phyloP scores from a whole-genome alignment of 805 yeast species.

The Zygosaccharomyces pseudorouxii region DNA sequence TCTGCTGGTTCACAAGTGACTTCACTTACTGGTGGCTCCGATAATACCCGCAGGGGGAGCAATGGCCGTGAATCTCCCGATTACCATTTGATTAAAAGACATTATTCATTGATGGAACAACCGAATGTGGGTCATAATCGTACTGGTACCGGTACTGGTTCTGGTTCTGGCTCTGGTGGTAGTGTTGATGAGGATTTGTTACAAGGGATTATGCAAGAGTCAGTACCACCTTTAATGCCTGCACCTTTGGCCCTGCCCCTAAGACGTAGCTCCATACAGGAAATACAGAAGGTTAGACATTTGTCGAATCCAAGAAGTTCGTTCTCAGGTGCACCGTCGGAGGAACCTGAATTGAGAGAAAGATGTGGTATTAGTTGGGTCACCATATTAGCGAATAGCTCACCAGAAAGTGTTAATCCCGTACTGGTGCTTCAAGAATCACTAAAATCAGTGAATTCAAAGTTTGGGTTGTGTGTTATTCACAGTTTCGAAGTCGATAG shows the following conservation, averaged over 20 bases:
- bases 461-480: slow-evolving; percentile 25
- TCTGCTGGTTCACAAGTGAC: not conserved
- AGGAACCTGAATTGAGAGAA: slow-evolving; percentile 17
- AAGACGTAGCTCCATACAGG: slow-evolving; percentile 32
- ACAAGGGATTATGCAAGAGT: not conserved
- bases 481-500: slow-evolving; percentile 19
- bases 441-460: slow-evolving; percentile 20
- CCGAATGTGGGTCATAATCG: not conserved
- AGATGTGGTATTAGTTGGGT: slow-evolving; percentile 27
- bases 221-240: slow-evolving; percentile 3
- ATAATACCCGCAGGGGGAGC: not conserved
- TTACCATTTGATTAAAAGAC: slow-evolving; percentile 26
- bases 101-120: slow-evolving; percentile 26
- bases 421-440: slow-evolving; percentile 27
- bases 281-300: slow-evolving; percentile 33
- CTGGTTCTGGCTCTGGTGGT: not conserved
- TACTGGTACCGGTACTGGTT: not conserved
- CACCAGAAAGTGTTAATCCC: slow-evolving; percentile 22
- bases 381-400: slow-evolving; percentile 24
- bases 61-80: slow-evolving; percentile 8
- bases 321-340: slow-evolving; percentile 28
- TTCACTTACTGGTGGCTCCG: slow-evolving; percentile 1
- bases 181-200: not conserved
- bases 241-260: slow-evolving; percentile 7
- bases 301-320: slow-evolving; percentile 36